phyloP scores from a whole-genome alignment of 2,329 filamentous ascomycete species.

The Penicillium brasilianum region DNA sequence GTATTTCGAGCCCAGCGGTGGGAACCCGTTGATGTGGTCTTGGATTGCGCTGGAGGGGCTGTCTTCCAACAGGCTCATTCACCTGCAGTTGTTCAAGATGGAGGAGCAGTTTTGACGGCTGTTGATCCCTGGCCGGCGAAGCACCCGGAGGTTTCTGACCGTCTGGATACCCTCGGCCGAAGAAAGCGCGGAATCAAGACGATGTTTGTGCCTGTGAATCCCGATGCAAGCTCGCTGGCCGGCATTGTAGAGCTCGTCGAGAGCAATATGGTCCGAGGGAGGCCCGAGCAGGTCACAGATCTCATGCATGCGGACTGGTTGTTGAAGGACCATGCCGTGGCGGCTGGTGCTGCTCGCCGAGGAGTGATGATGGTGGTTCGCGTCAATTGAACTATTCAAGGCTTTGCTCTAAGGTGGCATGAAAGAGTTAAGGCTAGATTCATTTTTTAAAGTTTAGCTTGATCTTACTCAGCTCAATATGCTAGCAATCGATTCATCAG shows the following conservation, averaged over 20 bases:
- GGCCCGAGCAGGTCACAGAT: conserved; percentile 42
- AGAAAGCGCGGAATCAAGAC: conserved; percentile 35
- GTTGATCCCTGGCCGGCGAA: conserved; percentile 38
- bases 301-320: conserved; percentile 42
- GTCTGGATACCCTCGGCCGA: conserved; percentile 25
- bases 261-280: conserved; percentile 39
- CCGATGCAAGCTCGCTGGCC: conserved; percentile 41
- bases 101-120: conserved; percentile 42
- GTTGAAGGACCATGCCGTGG: conserved; percentile 38
- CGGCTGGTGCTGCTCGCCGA: conserved; percentile 32
- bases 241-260: conserved; percentile 45
- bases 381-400: conserved; percentile 14
- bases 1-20: conserved; percentile 40
- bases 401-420: neutral
- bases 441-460: neutral
- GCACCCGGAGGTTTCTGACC: conserved; percentile 17
- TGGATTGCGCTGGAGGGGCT: conserved; percentile 46
- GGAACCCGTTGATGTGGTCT: conserved; percentile 47
- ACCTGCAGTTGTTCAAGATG: conserved; percentile 39
- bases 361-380: conserved; percentile 43
- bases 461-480: neutral
- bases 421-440: neutral
- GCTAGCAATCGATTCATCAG: neutral
- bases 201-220: conserved; percentile 44
- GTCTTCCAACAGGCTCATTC: conserved; percentile 43